Evolutionary conservation across 768 basidiomycete genomes (phyloP).

Genomic region (Tylopilus felleus): DNA sequence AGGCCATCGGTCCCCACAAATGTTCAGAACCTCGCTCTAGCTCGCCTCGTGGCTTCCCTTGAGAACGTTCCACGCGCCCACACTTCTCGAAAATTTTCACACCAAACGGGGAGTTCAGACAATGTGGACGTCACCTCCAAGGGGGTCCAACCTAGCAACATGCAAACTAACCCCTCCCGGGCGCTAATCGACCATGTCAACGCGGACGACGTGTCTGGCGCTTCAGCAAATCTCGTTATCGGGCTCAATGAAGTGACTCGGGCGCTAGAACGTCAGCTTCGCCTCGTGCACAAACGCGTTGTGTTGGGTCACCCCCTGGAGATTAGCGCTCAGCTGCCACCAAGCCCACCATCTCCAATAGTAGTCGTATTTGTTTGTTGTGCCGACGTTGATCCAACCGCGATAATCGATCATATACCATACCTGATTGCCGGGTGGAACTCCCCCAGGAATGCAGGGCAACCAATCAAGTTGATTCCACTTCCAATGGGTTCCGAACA

Average conservation of each 20-base stretch:
- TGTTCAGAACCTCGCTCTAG: slow-evolving; percentile 59
- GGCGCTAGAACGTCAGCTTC: slow-evolving; percentile 58
- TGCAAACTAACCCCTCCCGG: neutral
- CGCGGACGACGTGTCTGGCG: neutral
- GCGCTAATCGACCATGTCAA: neutral
- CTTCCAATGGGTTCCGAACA: slow-evolving; percentile 67
- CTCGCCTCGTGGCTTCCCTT: slow-evolving; percentile 46
- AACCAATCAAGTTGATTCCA: slow-evolving; percentile 53
- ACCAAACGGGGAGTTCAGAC: neutral
- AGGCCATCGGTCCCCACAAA: slow-evolving; percentile 66
- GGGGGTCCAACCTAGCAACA: neutral
- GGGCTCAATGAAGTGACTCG: slow-evolving; percentile 85
- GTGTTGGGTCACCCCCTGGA: neutral
- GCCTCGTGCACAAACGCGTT: slow-evolving; percentile 23
- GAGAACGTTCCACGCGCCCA: slow-evolving; percentile 42
- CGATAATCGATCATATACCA: slow-evolving; percentile 71
- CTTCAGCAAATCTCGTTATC: slow-evolving; percentile 42
- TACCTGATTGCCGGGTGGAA: slow-evolving; percentile 77
- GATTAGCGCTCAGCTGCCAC: neutral
- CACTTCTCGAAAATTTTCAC: slow-evolving; percentile 15
- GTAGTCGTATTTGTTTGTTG: slow-evolving; percentile 64
- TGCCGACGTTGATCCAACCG: slow-evolving; percentile 69
- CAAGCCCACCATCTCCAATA: slow-evolving; percentile 15
- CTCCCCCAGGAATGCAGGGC: slow-evolving; percentile 33
- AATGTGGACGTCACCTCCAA: slow-evolving; percentile 30